Conservation (phyloP, 129 eudicot genomes). For the carrot (Daucus carota) region DH1_v3.0 NC_030388.2:25200501-25201000, state of each 20-base stretch:
- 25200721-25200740: slow-evolving; percentile 62
- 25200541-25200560: not conserved
- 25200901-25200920: not conserved
- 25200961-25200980: not conserved
- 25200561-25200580: slow-evolving; percentile 13
- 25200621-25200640: slow-evolving; percentile 58
- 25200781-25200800: not conserved
- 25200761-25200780: slow-evolving; percentile 11
- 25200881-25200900: too few relatives aligned
- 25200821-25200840: not conserved
- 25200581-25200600: slow-evolving; percentile 90
- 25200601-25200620: slow-evolving; percentile 64
- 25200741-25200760: slow-evolving; percentile 28
- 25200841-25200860: not conserved
- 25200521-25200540: not conserved
- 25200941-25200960: not conserved
- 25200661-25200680: slow-evolving; percentile 93
- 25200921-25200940: not conserved
- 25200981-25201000: not conserved
- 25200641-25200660: slow-evolving; percentile 61
- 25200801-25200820: not conserved
- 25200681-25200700: slow-evolving; percentile 70
- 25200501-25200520: not conserved
- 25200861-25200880: not conserved
- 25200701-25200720: slow-evolving; percentile 91